Base-by-base conservation (phyloP, 441 rosid genomes). In the Syzygium malaccense region DNA sequence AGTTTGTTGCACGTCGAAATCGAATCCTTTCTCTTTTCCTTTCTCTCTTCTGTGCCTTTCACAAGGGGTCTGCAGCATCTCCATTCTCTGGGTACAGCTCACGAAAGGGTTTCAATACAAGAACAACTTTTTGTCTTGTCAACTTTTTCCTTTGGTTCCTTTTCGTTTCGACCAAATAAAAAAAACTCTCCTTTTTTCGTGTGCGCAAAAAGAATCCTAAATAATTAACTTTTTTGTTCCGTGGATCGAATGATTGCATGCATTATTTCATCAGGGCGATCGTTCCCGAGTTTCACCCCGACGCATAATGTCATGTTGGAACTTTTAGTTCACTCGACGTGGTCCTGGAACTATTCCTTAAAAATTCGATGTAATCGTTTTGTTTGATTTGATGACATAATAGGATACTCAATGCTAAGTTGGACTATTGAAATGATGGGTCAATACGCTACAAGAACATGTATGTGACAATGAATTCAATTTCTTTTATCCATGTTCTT, bases 271-370 rank as follows among this genome's bases (percentile, higher is more conserved):
- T 20, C 49, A 1, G 28, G 17, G 51, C 48, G 6, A 12, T 2
- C 13, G 3, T 68, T 33, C 79, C 25, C 1, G 1, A 68, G 26
- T 18, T 68, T 68, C 3, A 3, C 26, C 79, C 25, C 3, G 0
- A 33, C 1, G 0, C 5, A 25, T 32, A 17, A 17, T 4, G 10
- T 19, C 79, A 0, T 33, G 1, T 19, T 19, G 4, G 8, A 25
- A 68, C 23, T n/a, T n/a, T n/a, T 33, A 9, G 10, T 5, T 3
- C 4, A 10, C 0, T 33, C 25, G 0, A 10, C 1, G 0, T 4
- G 8, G 2, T 9, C 7, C 12, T 68, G 19, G 6, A 68, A 33
- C 13, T 33, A 20, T 20, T 20, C 12, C 8, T 0, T 0, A 11
- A 37, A 71, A 0, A 12, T 41, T 71, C 2, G 4, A 12, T 6